Evolutionary conservation across 495 filamentous ascomycete genomes (phyloP).

Genomic region (Penicillium soppii): DNA sequence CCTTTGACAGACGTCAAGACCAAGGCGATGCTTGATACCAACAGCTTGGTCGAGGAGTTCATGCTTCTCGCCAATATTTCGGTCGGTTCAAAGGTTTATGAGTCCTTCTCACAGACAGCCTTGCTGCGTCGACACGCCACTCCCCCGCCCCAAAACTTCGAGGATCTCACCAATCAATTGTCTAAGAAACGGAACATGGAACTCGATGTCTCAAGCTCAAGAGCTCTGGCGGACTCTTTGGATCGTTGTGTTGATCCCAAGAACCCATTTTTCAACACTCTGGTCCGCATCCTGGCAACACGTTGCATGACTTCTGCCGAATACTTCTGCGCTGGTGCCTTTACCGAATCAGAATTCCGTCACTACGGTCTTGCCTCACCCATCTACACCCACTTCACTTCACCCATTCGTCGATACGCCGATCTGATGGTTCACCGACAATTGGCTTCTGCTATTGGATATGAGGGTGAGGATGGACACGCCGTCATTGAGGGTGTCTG

Average conservation of each 20-base stretch:
- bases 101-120: slow-evolving; percentile 90
- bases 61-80: slow-evolving; percentile 98
- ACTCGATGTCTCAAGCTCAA: slow-evolving; percentile 78
- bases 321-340: slow-evolving; percentile 93
- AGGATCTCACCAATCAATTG: slow-evolving; percentile 86
- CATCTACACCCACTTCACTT: slow-evolving; percentile 99
- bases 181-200: slow-evolving; percentile 78
- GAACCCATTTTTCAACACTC: slow-evolving; percentile 98
- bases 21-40: slow-evolving; percentile 90
- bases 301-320: slow-evolving; percentile 99
- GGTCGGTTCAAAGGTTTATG: slow-evolving; percentile 83
- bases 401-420: slow-evolving; percentile 93
- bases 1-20: slow-evolving; percentile 90
- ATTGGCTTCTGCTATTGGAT: slow-evolving; percentile 90
- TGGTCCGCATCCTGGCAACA: slow-evolving; percentile 94
- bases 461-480: slow-evolving; percentile 61
- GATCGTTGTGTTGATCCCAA: slow-evolving; percentile 75
- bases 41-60: slow-evolving; percentile 97
- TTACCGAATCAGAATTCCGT: slow-evolving; percentile 88
- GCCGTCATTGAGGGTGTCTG: slow-evolving; percentile 71
- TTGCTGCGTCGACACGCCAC: slow-evolving; percentile 88
- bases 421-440: slow-evolving; percentile 93
- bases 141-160: slow-evolving; percentile 93
- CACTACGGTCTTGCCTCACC: slow-evolving; percentile 94
- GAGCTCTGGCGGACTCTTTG: slow-evolving; percentile 85